Evolutionary conservation across 2,329 filamentous ascomycete genomes (phyloP), one percentile per base, ranked within the genome.

Genomic region (Fusarium camptoceras): DNA sequence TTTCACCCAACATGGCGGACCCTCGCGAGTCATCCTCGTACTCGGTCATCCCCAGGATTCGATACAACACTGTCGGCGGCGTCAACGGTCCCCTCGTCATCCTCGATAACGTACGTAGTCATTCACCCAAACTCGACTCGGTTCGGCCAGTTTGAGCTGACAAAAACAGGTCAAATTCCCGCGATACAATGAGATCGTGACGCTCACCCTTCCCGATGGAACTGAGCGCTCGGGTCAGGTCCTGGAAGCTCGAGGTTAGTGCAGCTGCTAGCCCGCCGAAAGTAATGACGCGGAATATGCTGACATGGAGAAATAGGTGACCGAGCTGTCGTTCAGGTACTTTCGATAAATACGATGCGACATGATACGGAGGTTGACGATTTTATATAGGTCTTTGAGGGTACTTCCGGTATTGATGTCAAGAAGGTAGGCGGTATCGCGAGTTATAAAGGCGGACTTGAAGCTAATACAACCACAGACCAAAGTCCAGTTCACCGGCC

Each of bases 21-120:
- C 85, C 85, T 61, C 84, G 87, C 78, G 86, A 87, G 75, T 84
- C 87, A 69, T 87, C 86, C 64, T 87, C 86, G 70, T 89, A 89
- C 81, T 87, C 86, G 68, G 83, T 89, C 76, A 80, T 84, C 73
- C 87, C 87, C 64, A 83, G 87, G 77, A 82, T 98, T 83, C 91
- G 92, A 78, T 99, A 99, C 89, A 99, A 99, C 86, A 99, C 96
- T 76, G 94, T 99, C 80, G 93, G 94, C 79, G 95, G 95, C 86
- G 91, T 99, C 83, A 99, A 99, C 85, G 96, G 96, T 64, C 96
- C 96, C 77, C 89, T 99, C 82, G 96, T 99, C 79, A 95, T 99
- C 79, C 89, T 99, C 74, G 96, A 98, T 81, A 97, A 97, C 88
- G 95, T 97, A 51, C 27, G 54, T 63, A 54, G 55, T 63, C 51